phyloP scores from a whole-genome alignment of 495 filamentous ascomycete species.

The Neurospora sp. region DNA sequence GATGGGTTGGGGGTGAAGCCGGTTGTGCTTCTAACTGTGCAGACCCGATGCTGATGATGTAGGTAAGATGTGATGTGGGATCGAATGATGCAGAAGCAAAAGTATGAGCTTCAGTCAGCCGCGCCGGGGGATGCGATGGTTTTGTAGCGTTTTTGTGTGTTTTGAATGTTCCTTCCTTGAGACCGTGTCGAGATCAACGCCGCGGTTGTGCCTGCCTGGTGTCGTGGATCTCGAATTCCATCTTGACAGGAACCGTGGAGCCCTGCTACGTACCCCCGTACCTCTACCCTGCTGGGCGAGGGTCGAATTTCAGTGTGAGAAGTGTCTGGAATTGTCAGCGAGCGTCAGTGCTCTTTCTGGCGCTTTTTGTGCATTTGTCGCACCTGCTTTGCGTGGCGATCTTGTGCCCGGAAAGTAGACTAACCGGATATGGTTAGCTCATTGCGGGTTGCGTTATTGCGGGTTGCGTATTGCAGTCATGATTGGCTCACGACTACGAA shows the following conservation, averaged over 20 bases:
- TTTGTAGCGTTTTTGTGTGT: not conserved
- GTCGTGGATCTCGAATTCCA: constrained; percentile 7
- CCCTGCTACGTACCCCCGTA: not conserved
- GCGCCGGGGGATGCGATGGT: not conserved
- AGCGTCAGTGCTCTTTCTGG: not conserved
- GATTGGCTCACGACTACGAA: not conserved
- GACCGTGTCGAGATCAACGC: not conserved
- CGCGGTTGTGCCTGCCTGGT: not conserved
- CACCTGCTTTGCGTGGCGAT: constrained; percentile 5
- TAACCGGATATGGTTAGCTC: not conserved
- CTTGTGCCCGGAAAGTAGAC: not conserved
- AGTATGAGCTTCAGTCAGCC: not conserved
- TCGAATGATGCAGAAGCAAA: not conserved
- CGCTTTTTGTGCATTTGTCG: not conserved
- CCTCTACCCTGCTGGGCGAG: not conserved
- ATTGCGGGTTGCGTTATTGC: not conserved
- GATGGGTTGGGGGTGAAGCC: not conserved
- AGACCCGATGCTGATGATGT: not conserved
- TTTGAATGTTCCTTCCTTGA: not conserved
- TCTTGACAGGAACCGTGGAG: not conserved
- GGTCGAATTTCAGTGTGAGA: not conserved
- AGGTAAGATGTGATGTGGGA: not conserved
- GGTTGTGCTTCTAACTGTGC: not conserved
- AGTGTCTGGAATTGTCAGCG: not conserved
- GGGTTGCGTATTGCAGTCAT: not conserved